A percentile compares a stretch with the other conserved stretches of the same genome.
Evolutionary conservation across 108 stramenopile species (phyloP).

Genomic region (Parietichytrium sp.): DNA sequence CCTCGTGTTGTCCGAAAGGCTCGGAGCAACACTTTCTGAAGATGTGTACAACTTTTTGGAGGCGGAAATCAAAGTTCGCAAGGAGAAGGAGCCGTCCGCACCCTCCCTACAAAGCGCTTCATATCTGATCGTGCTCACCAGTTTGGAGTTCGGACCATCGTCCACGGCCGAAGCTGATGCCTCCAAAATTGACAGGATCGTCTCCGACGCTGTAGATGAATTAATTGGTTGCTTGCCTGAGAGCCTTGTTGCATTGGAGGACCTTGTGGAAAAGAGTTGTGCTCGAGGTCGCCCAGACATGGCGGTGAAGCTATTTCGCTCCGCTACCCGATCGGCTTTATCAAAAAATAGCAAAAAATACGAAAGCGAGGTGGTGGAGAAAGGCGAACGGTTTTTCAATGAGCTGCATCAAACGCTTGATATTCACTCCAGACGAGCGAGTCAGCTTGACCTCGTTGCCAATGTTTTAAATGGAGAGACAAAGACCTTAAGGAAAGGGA

Average conservation of each 20-base stretch:
- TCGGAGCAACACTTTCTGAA: neutral
- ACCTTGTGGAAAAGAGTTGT: conserved; percentile 14
- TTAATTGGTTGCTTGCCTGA: neutral
- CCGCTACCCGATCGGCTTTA: neutral
- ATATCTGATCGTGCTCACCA: neutral
- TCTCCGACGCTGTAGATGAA: neutral
- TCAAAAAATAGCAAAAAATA: neutral
- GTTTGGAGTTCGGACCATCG: neutral
- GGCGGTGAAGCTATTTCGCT: conserved; percentile 10
- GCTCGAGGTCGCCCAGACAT: conserved; percentile 6
- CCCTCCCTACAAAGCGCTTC: neutral
- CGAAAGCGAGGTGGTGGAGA: too few species aligned
- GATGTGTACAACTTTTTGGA: neutral
- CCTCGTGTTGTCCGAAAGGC: neutral
- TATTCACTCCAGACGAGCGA: too few species aligned
- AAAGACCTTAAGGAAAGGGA: neutral
- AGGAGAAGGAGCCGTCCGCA: neutral
- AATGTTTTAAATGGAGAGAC: too few species aligned
- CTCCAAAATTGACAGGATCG: neutral
- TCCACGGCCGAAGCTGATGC: neutral
- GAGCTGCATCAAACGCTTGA: too few species aligned
- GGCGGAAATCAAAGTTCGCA: neutral
- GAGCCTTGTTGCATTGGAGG: neutral
- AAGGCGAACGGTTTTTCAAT: too few species aligned
- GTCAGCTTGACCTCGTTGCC: too few species aligned